Evolutionary conservation across 495 filamentous ascomycete species (phyloP).

Genomic region (Lindgomyces ingoldianus): DNA sequence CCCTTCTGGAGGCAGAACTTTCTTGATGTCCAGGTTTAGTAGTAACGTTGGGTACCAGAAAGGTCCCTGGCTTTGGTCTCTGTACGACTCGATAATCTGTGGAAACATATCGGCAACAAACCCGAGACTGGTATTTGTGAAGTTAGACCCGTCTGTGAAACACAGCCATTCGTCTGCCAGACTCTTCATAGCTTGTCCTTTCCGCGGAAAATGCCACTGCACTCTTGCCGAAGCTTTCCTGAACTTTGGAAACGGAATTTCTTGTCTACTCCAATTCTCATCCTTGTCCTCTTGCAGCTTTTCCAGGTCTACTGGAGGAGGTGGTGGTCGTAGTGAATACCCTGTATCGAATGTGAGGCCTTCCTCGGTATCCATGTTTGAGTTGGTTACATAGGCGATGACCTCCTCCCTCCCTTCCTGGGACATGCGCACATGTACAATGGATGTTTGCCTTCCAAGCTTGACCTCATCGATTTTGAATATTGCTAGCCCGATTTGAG

Average conservation of each 20-base stretch:
- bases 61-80: conserved; percentile 39
- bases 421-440: conserved; percentile 66
- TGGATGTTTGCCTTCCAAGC: conserved; percentile 67
- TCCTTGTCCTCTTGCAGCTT: conserved; percentile 48
- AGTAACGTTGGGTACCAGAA: conserved; percentile 82
- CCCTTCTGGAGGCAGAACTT: conserved; percentile 48
- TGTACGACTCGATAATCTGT: conserved; percentile 53
- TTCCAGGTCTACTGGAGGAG: conserved; percentile 50
- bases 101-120: conserved; percentile 68
- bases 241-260: conserved; percentile 51
- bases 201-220: conserved; percentile 57
- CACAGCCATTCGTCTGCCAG: conserved; percentile 69
- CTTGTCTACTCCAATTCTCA: conserved; percentile 47
- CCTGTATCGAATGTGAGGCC: conserved; percentile 59
- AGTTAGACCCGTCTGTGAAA: conserved; percentile 46
- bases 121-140: conserved; percentile 51
- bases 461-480: conserved; percentile 73
- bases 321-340: conserved; percentile 53
- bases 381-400: conserved; percentile 68
- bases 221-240: conserved; percentile 58
- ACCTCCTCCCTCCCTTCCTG: conserved; percentile 62
- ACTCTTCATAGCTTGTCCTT: conserved; percentile 46
- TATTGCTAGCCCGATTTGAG: conserved; percentile 60
- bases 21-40: conserved; percentile 53
- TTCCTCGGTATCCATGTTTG: conserved; percentile 58